Conservation (phyloP, 2,329 filamentous ascomycete genomes). For the Emmonsiellopsis sp. region DNA sequence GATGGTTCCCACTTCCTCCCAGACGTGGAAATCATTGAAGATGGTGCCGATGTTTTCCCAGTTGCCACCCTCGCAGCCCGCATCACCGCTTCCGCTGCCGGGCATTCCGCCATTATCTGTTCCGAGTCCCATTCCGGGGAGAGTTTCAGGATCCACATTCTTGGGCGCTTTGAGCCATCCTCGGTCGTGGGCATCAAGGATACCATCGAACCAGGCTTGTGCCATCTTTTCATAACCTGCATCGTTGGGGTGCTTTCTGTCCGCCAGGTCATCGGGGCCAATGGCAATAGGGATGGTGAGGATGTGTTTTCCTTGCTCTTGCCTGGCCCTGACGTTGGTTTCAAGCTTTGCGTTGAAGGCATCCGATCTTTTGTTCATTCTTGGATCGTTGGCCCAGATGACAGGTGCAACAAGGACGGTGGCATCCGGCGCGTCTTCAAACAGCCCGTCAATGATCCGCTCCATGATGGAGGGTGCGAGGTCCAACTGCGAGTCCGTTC, state of each 20-base stretch:
- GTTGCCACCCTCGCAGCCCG: not conserved
- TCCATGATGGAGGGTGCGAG: conserved; percentile 24
- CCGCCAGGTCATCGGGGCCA: conserved; percentile 15
- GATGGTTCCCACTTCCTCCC: not conserved
- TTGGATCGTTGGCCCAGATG: conserved; percentile 2
- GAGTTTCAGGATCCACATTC: conserved; percentile 2
- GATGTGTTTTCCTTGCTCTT: not conserved
- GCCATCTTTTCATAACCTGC: conserved; percentile 23
- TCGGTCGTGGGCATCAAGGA: conserved; percentile 5
- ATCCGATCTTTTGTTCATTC: not conserved
- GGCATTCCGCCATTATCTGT: not conserved
- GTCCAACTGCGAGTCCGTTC: conserved; percentile 6
- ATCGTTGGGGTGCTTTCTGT: conserved; percentile 21
- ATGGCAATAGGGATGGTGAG: not conserved
- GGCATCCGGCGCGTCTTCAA: conserved; percentile 19
- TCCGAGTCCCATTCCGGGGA: not conserved
- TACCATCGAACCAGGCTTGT: conserved; percentile 16
- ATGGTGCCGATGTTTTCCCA: not conserved
- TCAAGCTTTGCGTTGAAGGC: not conserved
- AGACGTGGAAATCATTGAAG: not conserved
- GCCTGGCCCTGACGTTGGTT: not conserved
- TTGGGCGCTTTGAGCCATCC: conserved; percentile 10
- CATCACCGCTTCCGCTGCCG: not conserved
- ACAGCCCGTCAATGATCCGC: conserved; percentile 22
- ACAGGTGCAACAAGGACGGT: conserved; percentile 29